Conservation (phyloP, 73 alveolate species). For the Paramecium sexaurelia region DNA sequence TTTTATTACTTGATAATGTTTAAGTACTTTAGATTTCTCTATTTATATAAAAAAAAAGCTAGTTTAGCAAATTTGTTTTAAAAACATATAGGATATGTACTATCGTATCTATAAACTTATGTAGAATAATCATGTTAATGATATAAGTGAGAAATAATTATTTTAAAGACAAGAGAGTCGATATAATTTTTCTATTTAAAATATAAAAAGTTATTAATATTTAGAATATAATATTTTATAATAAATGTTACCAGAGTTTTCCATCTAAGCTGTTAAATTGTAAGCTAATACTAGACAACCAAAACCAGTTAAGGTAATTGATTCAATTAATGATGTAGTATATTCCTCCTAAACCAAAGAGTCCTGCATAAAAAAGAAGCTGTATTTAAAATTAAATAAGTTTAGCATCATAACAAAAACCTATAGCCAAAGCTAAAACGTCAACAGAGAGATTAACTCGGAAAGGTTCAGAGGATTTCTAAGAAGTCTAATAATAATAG, state of each 20-base stretch:
- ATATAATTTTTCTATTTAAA: no score
- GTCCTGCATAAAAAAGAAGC: slow-evolving; percentile 2
- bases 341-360: not conserved
- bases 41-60: no score
- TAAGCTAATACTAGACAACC: not conserved
- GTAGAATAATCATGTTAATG: no score
- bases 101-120: no score
- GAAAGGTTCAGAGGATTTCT: slow-evolving; percentile 12
- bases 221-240: not conserved
- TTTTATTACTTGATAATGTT: no score
- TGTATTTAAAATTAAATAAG: not conserved
- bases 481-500: not conserved
- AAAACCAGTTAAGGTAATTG: not conserved
- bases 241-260: slow-evolving; percentile 28
- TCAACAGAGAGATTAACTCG: not conserved
- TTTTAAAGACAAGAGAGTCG: no score
- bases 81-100: no score
- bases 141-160: no score
- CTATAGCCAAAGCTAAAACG: not conserved
- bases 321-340: not conserved
- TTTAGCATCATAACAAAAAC: not conserved
- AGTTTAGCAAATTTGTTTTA: no score
- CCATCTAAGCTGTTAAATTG: slow-evolving; percentile 8
- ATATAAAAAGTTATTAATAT: no score
- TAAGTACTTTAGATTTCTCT: no score